A percentile compares a stretch with the other conserved stretches of the same genome.
Evolutionary conservation across 208 protist species (phyloP).

Genomic region (Angomonas desouzai): DNA sequence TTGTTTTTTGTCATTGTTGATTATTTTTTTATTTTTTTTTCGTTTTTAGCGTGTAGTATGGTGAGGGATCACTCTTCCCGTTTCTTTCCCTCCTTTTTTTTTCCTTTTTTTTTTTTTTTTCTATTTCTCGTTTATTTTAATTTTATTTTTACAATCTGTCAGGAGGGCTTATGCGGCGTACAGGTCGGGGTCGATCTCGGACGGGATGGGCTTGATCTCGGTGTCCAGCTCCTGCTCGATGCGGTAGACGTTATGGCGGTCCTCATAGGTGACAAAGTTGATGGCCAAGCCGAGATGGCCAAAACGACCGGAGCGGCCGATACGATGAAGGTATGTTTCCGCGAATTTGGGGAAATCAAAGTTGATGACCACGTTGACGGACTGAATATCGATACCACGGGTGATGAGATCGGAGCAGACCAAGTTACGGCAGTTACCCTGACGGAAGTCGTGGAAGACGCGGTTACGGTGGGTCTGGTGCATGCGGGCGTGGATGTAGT

Average conservation of each 20-base stretch:
- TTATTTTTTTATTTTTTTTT: no score
- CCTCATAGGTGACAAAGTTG: constrained; percentile 98
- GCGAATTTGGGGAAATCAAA: constrained; percentile 99
- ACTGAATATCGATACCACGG: constrained; percentile 99
- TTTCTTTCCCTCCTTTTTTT: neutral
- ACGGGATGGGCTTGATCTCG: constrained; percentile 98
- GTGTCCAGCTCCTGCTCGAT: constrained; percentile 99
- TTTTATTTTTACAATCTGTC: constrained; percentile 15
- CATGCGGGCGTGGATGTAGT: constrained; percentile 99
- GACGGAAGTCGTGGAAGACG: constrained; percentile 99
- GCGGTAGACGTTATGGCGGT: constrained; percentile 94
- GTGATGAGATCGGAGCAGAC: constrained; percentile 99
- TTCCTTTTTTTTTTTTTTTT: neutral
- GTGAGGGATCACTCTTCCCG: no score
- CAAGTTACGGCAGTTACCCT: constrained; percentile 97
- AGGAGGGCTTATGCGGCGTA: constrained; percentile 91
- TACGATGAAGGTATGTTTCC: constrained; percentile 98
- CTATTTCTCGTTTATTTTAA: neutral
- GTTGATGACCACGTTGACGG: constrained; percentile 99
- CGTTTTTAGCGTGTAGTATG: no score
- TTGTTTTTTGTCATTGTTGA: no score
- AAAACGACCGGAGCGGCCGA: constrained; percentile 95
- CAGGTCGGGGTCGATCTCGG: constrained; percentile 93
- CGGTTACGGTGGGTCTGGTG: constrained; percentile 96
- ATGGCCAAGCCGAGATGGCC: constrained; percentile 98